phyloP scores from a whole-genome alignment of 176 grass and related monocot genomes.

The Aegilops tauschii region DNA sequence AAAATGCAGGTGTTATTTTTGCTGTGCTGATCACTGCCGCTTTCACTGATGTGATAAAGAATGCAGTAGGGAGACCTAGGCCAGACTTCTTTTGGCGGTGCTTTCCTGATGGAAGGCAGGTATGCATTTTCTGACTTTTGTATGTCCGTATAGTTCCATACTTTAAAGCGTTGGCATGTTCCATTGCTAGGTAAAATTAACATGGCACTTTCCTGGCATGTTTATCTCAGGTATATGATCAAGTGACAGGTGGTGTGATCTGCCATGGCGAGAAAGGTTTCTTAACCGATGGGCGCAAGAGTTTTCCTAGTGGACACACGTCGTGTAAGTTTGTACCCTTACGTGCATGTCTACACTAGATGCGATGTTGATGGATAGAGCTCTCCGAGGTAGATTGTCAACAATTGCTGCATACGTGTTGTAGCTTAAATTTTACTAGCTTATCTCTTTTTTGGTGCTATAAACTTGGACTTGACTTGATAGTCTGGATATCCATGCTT shows the following conservation, averaged over 20 bases:
- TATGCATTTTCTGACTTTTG: background rate
- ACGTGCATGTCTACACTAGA: background rate
- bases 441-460: background rate
- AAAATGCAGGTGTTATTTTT: slow-evolving; percentile 55
- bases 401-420: background rate
- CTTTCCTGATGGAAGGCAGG: slow-evolving; percentile 92
- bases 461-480: slow-evolving; percentile 3
- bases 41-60: slow-evolving; percentile 64
- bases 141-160: background rate
- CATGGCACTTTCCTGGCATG: background rate
- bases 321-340: slow-evolving; percentile 57
- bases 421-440: background rate
- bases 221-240: slow-evolving; percentile 58
- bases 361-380: slow-evolving; percentile 19
- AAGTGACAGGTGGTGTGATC: slow-evolving; percentile 65
- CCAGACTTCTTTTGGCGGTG: slow-evolving; percentile 95
- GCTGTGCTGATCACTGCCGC: slow-evolving; percentile 71
- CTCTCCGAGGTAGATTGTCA: slow-evolving; percentile 1
- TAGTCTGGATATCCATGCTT: background rate
- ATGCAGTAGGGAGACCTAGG: slow-evolving; percentile 72
- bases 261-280: slow-evolving; percentile 61
- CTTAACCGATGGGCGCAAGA: slow-evolving; percentile 75
- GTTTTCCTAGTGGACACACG: slow-evolving; percentile 96
- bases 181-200: slow-evolving; percentile 2
- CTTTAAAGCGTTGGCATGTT: background rate